Conservation (phyloP, 768 basidiomycete species). For the Phaeotremella skinneri region DNA sequence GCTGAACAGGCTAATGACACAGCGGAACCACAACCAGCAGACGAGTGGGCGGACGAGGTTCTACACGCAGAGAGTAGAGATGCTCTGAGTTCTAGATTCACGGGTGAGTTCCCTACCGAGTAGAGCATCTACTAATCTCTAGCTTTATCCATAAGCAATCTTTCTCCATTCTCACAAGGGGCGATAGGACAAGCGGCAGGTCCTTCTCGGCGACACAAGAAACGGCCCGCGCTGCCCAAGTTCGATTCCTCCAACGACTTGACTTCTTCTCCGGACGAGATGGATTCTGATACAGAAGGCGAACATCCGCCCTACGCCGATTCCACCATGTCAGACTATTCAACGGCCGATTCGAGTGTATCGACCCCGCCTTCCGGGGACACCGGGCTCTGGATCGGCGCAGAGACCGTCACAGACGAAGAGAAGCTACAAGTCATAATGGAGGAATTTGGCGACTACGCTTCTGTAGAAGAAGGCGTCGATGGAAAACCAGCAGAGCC, state of each 20-base stretch:
- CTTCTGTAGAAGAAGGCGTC: constrained; percentile 38
- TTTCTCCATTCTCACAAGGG: not conserved
- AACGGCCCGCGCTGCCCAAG: constrained; percentile 7
- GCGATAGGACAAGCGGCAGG: constrained; percentile 8
- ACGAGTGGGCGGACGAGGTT: constrained; percentile 28
- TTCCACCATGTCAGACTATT: constrained; percentile 2
- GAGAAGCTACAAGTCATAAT: constrained; percentile 59
- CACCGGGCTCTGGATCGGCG: not conserved
- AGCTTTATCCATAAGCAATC: constrained; percentile 16
- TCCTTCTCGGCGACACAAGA: constrained; percentile 19
- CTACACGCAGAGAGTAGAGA: constrained; percentile 16
- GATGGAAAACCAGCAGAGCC: constrained; percentile 49
- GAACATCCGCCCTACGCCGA: not conserved
- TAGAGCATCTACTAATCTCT: not conserved
- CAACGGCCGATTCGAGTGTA: not conserved
- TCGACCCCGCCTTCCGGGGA: not conserved
- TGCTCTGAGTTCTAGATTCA: constrained; percentile 23
- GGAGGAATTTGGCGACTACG: constrained; percentile 62
- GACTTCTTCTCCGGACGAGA: not conserved
- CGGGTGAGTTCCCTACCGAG: constrained; percentile 19
- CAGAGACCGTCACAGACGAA: constrained; percentile 52
- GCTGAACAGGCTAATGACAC: not conserved
- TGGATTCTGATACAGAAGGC: not conserved
- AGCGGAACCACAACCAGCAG: not conserved
- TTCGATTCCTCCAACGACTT: constrained; percentile 7